Evolutionary conservation across 2,329 filamentous ascomycete species (phyloP).

Genomic region (Ophiostoma ips): DNA sequence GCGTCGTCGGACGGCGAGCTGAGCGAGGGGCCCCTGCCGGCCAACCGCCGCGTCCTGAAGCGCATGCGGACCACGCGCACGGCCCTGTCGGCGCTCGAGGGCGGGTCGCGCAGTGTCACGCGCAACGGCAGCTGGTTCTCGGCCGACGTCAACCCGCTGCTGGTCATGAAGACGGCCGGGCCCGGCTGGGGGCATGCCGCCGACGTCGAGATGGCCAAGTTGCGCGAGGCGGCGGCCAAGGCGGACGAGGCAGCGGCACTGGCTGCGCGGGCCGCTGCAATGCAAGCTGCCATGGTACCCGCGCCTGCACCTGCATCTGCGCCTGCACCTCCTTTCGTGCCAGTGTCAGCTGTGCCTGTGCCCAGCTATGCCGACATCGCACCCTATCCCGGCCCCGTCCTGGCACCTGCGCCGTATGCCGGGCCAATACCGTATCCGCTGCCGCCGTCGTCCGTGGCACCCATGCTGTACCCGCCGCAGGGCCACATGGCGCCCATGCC

Average conservation of each 20-base stretch:
- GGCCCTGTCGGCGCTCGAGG: conserved; percentile 55
- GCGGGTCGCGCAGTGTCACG: conserved; percentile 46
- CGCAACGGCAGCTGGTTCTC: conserved; percentile 55
- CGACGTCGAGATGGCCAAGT: neutral
- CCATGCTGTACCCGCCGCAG: neutral
- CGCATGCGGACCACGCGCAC: conserved; percentile 52
- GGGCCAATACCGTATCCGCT: neutral
- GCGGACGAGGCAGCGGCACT: neutral
- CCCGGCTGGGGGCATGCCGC: conserved; percentile 16
- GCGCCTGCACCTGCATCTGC: neutral
- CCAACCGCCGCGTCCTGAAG: conserved; percentile 24
- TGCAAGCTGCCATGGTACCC: neutral
- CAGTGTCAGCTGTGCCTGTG: neutral
- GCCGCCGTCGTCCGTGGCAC: neutral
- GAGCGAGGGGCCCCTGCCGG: neutral
- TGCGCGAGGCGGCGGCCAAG: conserved; percentile 2
- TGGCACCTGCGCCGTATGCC: neutral
- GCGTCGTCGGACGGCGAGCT: conserved; percentile 19
- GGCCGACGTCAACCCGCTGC: conserved; percentile 36
- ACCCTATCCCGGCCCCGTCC: neutral
- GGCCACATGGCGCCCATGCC: neutral
- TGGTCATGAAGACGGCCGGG: conserved; percentile 43
- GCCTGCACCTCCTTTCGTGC: neutral
- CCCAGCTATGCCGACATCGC: neutral
- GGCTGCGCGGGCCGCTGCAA: neutral